Evolutionary conservation across 2,329 filamentous ascomycete species (phyloP).

Genomic region (Coleophoma cylindrospora): DNA sequence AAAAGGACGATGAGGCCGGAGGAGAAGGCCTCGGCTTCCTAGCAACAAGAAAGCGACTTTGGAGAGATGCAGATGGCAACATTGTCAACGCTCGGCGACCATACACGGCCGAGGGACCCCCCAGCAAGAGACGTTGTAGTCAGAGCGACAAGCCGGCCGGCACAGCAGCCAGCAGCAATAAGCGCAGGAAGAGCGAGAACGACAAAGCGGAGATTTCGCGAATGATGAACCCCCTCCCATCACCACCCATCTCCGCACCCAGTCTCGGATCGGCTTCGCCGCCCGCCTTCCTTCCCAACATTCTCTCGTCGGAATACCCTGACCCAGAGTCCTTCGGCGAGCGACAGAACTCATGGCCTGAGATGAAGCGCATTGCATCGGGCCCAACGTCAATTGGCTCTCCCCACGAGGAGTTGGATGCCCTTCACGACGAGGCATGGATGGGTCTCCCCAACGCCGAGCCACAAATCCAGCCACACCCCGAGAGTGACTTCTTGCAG

Average conservation of each 20-base stretch:
- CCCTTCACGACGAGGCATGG: constrained; percentile 24
- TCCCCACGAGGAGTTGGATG: constrained; percentile 19
- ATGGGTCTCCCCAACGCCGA: constrained; percentile 14
- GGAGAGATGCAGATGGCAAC: constrained; percentile 41
- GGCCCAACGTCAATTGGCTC: neutral
- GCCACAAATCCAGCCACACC: constrained; percentile 9
- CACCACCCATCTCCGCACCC: constrained; percentile 18
- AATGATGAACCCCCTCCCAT: constrained; percentile 15
- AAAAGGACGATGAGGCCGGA: constrained; percentile 45
- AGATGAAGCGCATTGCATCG: neutral
- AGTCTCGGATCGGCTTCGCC: constrained; percentile 6
- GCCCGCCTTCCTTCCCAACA: constrained; percentile 7
- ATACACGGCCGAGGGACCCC: constrained; percentile 19
- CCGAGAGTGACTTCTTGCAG: constrained; percentile 16
- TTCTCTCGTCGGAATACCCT: constrained; percentile 2
- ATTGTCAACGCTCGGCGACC: constrained; percentile 35
- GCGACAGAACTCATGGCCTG: neutral
- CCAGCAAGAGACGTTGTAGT: constrained; percentile 9
- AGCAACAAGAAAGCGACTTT: constrained; percentile 43
- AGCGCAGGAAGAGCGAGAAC: constrained; percentile 1
- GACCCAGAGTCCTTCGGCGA: neutral
- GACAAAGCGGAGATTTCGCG: neutral
- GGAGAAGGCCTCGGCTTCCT: constrained; percentile 38
- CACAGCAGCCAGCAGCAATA: constrained; percentile 11
- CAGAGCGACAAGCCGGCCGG: constrained; percentile 10